Evolutionary conservation across 805 yeast species (phyloP).

Genomic region (Middelhovenomyces tepae): DNA sequence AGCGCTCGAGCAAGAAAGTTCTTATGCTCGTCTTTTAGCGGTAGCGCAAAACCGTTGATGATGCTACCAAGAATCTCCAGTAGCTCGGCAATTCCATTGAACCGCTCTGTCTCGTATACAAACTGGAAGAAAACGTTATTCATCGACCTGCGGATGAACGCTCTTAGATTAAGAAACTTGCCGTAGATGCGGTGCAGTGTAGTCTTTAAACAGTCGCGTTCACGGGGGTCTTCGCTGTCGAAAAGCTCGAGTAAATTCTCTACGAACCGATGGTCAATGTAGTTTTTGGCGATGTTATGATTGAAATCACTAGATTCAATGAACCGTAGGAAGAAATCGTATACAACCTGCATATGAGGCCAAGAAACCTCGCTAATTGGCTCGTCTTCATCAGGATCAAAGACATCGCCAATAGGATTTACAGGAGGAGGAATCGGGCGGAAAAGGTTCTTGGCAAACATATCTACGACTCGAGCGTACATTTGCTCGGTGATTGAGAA

Average conservation of each 20-base stretch:
- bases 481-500: conserved; percentile 84
- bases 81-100: conserved; percentile 91
- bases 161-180: conserved; percentile 78
- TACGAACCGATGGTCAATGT: conserved; percentile 85
- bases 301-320: conserved; percentile 92
- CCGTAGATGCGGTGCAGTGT: conserved; percentile 95
- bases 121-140: conserved; percentile 89
- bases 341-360: conserved; percentile 98
- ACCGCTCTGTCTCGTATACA: conserved; percentile 89
- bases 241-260: conserved; percentile 75
- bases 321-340: conserved; percentile 87
- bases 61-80: conserved; percentile 92
- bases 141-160: conserved; percentile 85
- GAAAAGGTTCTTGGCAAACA: conserved; percentile 84
- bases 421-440: conserved; percentile 98
- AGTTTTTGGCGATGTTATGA: conserved; percentile 86
- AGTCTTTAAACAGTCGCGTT: conserved; percentile 89
- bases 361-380: conserved; percentile 94
- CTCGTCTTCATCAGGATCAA: conserved; percentile 98
- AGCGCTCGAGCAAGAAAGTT: conserved; percentile 77
- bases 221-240: conserved; percentile 94
- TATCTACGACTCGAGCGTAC: conserved; percentile 77
- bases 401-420: conserved; percentile 91
- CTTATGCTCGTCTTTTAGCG: conserved; percentile 95
- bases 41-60: conserved; percentile 95